Conservation (phyloP, 192 early-diverging fungal species). For the Coemansia javaensis region DNA sequence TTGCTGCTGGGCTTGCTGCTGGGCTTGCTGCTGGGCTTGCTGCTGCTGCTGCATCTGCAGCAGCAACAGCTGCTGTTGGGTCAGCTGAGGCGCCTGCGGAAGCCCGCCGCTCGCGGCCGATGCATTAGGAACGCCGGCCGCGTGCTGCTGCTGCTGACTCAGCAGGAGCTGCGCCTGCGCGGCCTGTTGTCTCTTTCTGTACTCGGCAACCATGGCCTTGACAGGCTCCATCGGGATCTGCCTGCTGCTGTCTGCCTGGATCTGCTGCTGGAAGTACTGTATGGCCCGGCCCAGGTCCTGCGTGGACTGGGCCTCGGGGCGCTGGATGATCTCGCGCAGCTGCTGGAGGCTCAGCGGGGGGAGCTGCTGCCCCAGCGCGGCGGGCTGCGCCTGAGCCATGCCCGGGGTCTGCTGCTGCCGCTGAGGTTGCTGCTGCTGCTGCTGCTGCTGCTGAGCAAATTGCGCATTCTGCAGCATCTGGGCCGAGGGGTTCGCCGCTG, state of each 20-base stretch:
- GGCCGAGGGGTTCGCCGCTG: slow-evolving; percentile 3
- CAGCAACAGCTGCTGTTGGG: slow-evolving; percentile 17
- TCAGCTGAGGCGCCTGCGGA: slow-evolving; percentile 3
- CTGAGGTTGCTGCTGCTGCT: slow-evolving; percentile 1
- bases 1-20: too few relatives aligned
- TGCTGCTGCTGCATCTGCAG: slow-evolving; percentile 18
- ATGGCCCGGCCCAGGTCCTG: too few relatives aligned
- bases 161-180: background rate
- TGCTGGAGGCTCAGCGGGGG: too few relatives aligned
- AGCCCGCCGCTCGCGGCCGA: background rate
- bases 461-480: slow-evolving; percentile 4
- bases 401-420: background rate
- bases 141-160: slow-evolving; percentile 16
- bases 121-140: too few relatives aligned
- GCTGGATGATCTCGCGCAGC: too few relatives aligned
- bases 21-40: too few relatives aligned
- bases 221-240: background rate
- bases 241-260: too few relatives aligned
- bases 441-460: slow-evolving; percentile 19
- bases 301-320: too few relatives aligned
- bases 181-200: background rate
- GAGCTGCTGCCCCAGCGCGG: slow-evolving; percentile 1
- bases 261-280: too few relatives aligned
- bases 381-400: slow-evolving; percentile 3
- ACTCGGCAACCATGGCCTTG: too few relatives aligned